Conservation (phyloP, 2,329 filamentous ascomycete genomes). For the Aotearoamyces nothofagi region DNA sequence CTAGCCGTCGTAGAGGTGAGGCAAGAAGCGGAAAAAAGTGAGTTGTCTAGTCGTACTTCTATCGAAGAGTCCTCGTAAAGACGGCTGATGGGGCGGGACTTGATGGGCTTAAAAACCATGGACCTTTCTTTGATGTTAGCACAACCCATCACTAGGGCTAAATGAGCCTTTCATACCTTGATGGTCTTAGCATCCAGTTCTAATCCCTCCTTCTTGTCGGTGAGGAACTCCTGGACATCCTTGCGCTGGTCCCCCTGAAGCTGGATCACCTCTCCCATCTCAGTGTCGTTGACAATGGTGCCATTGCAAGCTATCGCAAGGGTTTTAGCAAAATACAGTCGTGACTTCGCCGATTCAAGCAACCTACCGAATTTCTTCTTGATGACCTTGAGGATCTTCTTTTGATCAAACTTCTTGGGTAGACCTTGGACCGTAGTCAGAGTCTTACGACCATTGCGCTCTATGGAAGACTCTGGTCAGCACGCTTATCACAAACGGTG, state of each 20-base stretch:
- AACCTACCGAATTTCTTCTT: conserved; percentile 93
- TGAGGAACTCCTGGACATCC: conserved; percentile 94
- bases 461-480: conserved; percentile 37
- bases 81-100: conserved; percentile 19
- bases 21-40: conserved; percentile 17
- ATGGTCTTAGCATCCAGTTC: conserved; percentile 93
- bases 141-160: too few species aligned
- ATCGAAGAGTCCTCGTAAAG: conserved; percentile 16
- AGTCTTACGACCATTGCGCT: conserved; percentile 99
- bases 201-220: conserved; percentile 88
- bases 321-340: neutral
- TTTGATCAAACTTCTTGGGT: conserved; percentile 97
- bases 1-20: conserved; percentile 13
- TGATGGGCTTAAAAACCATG: conserved; percentile 44
- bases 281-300: conserved; percentile 88
- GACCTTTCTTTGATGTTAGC: too few species aligned
- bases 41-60: conserved; percentile 13
- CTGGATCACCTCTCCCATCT: conserved; percentile 99
- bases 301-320: conserved; percentile 79
- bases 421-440: conserved; percentile 98
- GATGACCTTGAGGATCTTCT: conserved; percentile 99
- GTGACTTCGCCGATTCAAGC: neutral
- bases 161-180: conserved; percentile 48
- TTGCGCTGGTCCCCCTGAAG: conserved; percentile 98
- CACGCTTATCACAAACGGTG: conserved; percentile 10